A percentile compares a stretch with the other conserved stretches of the same genome.
Evolutionary conservation across 345 rosid species (phyloP).

Genomic region (Arabidopsis thaliana): TAIR10.1 NC_003070.9:11630001-11630500

Average conservation of each 20-base stretch:
- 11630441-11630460: constrained; percentile 60
- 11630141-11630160: constrained; percentile 53
- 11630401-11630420: constrained; percentile 22
- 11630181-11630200: constrained; percentile 54
- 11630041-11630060: constrained; percentile 46
- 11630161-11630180: constrained; percentile 50
- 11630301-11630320: constrained; percentile 48
- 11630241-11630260: constrained; percentile 46
- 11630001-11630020: constrained; percentile 46
- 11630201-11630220: constrained; percentile 52
- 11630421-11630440: constrained; percentile 76
- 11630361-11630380: constrained; percentile 52
- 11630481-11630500: constrained; percentile 23
- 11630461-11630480: not conserved
- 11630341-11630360: constrained; percentile 48
- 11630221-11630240: constrained; percentile 50
- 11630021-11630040: constrained; percentile 37
- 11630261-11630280: constrained; percentile 52
- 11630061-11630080: constrained; percentile 46
- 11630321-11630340: constrained; percentile 48
- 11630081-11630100: constrained; percentile 37
- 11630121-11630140: constrained; percentile 63
- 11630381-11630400: constrained; percentile 41
- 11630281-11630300: constrained; percentile 57
- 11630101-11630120: constrained; percentile 27